A percentile compares a stretch with the other conserved stretches of the same genome.
Conservation (phyloP, 257 asterid genomes). For the Nicotiana noctiflora region DNA sequence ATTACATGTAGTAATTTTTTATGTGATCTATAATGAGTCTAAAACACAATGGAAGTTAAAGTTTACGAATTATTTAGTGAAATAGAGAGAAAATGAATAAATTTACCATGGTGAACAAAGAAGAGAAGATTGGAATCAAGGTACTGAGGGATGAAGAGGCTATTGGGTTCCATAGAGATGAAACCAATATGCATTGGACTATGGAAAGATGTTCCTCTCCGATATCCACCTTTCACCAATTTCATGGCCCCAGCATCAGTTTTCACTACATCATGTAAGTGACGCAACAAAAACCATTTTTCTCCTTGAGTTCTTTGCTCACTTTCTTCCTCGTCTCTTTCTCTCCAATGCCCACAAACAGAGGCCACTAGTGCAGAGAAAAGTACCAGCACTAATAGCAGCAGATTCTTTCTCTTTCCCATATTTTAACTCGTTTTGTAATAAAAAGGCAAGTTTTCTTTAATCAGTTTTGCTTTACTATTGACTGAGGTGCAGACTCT, state of each 20-base stretch:
- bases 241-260: slow-evolving; percentile 72
- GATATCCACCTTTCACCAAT: slow-evolving; percentile 36
- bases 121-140: slow-evolving; percentile 74
- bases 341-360: slow-evolving; percentile 13
- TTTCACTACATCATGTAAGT: slow-evolving; percentile 39
- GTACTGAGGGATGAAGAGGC: slow-evolving; percentile 81
- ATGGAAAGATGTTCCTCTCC: background rate
- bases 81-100: too few species aligned
- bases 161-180: slow-evolving; percentile 78
- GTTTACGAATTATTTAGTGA: background rate
- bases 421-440: background rate
- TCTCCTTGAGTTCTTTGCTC: slow-evolving; percentile 22
- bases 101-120: slow-evolving; percentile 34
- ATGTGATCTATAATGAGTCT: too few species aligned
- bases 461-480: background rate
- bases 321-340: too few species aligned
- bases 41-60: background rate
- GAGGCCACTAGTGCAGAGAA: slow-evolving; percentile 13
- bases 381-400: slow-evolving; percentile 23
- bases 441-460: background rate
- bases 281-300: slow-evolving; percentile 45
- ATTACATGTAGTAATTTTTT: too few species aligned
- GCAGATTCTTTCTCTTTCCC: slow-evolving; percentile 12
- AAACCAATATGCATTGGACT: slow-evolving; percentile 47
- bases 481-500: background rate